Base-by-base conservation (phyloP, 345 rosid species). In the Lenwebbia sp. region DNA sequence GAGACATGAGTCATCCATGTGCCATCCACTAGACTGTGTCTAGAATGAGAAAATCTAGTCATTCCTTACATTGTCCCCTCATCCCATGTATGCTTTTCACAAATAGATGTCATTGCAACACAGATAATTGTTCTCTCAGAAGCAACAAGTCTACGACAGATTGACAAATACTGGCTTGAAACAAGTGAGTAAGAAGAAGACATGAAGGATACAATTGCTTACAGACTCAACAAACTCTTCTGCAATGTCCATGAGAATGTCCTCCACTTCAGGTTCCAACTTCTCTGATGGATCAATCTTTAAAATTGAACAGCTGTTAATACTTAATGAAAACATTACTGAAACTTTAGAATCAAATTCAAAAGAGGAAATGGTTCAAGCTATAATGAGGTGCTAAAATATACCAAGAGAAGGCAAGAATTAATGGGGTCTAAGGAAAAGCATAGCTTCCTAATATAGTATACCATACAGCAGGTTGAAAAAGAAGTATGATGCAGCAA, bases 201-300 rank as follows among this genome's bases (percentile, higher is more conserved):
- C 85, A 25, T 37, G 11, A 28, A 26, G 86, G 83, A 26, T 75
- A 50, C 21, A 60, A 82, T 58, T 52, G 91, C 98, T 96, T 88
- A 97, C 99, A 57, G 98, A 94, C 58, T 95, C 99, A 47, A 97
- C 94, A 92, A 97, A 96, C 83, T 96, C 99, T 88, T 97, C 99
- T 19, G 99, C 98, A 90, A 96, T 93, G 88, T 97, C 99, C 70
- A 91, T 92, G 90, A 97, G 99, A 89, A 95, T 92, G 87, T 95
- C 96, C 93, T 94, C 99, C 91, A 97, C 99, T 85, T 96, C 99
- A 60, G 96, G 94, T 86, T 96, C 99, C 93, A 97, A 90, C 89
- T 88, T 95, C 94, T 94, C 99, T 65, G 92, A 91, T 49, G 99
- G 98, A 86, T 93, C 99, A 90, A 97, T 93, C 99, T 97, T 91